Percentiles rank a stretch among this genome's conserved stretches.
These are phyloP conservation scores for Urostyla sp. DNA, from an alignment of 73 alveolate genomes.

Conservation along the genomic window DNA sequence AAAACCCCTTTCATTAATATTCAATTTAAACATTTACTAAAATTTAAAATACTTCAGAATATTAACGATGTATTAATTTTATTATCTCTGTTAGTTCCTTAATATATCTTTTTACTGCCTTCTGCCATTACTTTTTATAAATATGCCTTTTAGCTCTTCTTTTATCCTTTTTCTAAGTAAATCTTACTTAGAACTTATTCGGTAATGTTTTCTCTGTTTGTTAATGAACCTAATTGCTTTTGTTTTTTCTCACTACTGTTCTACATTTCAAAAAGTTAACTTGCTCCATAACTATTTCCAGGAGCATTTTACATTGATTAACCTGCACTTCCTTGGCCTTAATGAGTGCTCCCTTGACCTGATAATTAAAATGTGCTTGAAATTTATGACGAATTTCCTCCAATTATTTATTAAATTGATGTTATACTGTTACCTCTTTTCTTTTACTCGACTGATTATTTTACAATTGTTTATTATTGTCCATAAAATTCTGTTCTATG, in stretches of 20 bases:
- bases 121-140: conserved; percentile 34
- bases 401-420: neutral
- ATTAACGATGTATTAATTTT: conserved; percentile 23
- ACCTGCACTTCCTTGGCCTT: neutral
- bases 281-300: neutral
- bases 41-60: no score
- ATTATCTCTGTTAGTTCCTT: neutral
- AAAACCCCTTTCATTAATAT: no score
- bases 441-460: no score
- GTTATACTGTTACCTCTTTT: neutral
- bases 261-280: neutral
- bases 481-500: neutral
- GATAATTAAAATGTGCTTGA: neutral
- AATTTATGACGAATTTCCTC: neutral
- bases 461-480: no score
- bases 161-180: neutral
- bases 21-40: no score
- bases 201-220: neutral
- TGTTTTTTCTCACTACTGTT: neutral
- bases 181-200: conserved; percentile 7
- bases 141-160: conserved; percentile 34
- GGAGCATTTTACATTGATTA: neutral
- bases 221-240: neutral
- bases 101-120: neutral
- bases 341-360: neutral